A percentile compares a stretch with the other conserved stretches of the same genome.
Conservation (phyloP, 208 protist genomes). For the Wallacemonas sp. region DNA sequence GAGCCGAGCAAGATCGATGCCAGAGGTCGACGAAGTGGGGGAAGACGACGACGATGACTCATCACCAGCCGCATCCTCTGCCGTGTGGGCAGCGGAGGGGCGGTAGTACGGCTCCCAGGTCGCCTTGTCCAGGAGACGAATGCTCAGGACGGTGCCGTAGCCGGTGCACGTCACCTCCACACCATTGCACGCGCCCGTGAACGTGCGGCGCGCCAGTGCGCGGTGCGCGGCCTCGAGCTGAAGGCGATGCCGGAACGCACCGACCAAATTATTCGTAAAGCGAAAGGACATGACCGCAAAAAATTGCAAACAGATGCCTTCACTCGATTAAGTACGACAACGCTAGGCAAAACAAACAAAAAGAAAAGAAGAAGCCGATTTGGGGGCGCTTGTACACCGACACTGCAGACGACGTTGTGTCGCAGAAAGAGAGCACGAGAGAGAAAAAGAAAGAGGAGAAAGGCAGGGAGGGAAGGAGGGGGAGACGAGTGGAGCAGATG, state of each 20-base stretch:
- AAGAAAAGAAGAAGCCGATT: no score
- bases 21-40: conserved; percentile 8
- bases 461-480: conserved; percentile 3
- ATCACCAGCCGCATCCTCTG: neutral
- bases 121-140: conserved; percentile 52
- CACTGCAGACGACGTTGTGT: no score
- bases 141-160: conserved; percentile 67
- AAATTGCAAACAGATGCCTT: no score
- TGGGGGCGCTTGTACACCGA: no score
- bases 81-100: neutral
- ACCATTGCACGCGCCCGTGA: conserved; percentile 69
- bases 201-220: conserved; percentile 53
- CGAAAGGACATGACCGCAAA: conserved; percentile 90
- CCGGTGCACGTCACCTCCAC: conserved; percentile 75
- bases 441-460: conserved; percentile 1
- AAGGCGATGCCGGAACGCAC: conserved; percentile 77
- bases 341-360: no score
- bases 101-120: conserved; percentile 71
- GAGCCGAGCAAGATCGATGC: conserved; percentile 57
- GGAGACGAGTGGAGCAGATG: no score
- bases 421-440: neutral
- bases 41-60: neutral
- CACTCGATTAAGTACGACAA: no score
- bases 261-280: conserved; percentile 87
- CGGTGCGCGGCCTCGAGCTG: conserved; percentile 71